Percentiles rank a stretch among this genome's conserved stretches.
These are phyloP conservation scores for Yarrowia galli DNA, from an alignment of 1,139 yeast species.

Conservation along the genomic window DNA sequence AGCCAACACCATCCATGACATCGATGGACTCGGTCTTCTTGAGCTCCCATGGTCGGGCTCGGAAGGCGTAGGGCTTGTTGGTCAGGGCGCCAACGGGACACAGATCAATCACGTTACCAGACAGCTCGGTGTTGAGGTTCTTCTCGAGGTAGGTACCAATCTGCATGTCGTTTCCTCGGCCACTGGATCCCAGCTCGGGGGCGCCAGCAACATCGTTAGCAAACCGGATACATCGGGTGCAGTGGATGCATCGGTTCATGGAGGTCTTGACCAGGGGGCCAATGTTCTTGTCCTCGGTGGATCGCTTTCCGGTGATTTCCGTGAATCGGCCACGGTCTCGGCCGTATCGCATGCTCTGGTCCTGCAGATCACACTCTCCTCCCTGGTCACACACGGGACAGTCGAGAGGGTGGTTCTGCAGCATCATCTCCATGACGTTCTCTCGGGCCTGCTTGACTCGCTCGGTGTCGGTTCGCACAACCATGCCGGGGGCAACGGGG, in stretches of 20 bases:
- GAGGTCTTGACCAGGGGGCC: constrained; percentile 91
- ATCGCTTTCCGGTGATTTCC: constrained; percentile 85
- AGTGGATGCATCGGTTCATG: constrained; percentile 93
- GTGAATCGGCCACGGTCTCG: constrained; percentile 84
- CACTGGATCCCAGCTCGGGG: constrained; percentile 86
- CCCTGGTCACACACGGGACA: constrained; percentile 96
- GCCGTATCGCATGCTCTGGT: constrained; percentile 84
- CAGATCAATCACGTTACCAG: constrained; percentile 86
- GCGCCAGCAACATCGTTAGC: constrained; percentile 94
- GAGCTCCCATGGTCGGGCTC: constrained; percentile 93
- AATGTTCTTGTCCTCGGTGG: constrained; percentile 87
- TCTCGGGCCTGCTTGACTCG: constrained; percentile 86
- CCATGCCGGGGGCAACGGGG: constrained; percentile 92
- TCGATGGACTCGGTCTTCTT: constrained; percentile 89
- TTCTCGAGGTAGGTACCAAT: constrained; percentile 89
- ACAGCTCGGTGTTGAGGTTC: constrained; percentile 83
- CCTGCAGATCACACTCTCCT: constrained; percentile 93
- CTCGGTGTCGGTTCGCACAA: constrained; percentile 80
- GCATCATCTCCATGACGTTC: constrained; percentile 87
- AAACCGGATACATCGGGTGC: constrained; percentile 91
- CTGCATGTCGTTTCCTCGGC: constrained; percentile 92
- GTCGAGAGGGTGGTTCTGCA: constrained; percentile 90
- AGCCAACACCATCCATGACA: constrained; percentile 84
- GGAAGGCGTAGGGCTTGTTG: constrained; percentile 87
- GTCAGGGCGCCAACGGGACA: constrained; percentile 96